Conservation (phyloP, 495 filamentous ascomycete species). For the Corynascus novoguineensis region DNA sequence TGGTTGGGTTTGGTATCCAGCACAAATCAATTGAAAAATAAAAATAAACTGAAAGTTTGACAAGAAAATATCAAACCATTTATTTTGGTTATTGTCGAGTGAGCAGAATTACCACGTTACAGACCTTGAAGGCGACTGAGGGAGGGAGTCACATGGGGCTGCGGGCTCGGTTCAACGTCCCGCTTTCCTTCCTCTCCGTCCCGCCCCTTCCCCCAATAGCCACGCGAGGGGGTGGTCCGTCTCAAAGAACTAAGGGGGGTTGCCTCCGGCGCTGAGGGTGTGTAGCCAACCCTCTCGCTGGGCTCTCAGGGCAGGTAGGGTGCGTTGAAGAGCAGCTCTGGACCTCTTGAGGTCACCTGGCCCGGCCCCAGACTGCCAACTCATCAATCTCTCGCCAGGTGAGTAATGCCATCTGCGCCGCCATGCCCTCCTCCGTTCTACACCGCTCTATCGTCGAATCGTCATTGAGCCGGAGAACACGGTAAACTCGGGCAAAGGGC, state of each 20-base stretch:
- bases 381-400: slow-evolving; percentile 12
- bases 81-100: not conserved
- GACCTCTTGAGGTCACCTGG: slow-evolving; percentile 9
- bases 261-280: slow-evolving; percentile 7
- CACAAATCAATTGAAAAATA: not conserved
- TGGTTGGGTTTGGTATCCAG: no score
- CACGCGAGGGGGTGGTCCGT: no score
- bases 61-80: not conserved
- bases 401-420: slow-evolving; percentile 7
- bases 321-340: not conserved
- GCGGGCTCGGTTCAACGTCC: slow-evolving; percentile 4
- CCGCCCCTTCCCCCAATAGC: slow-evolving; percentile 11
- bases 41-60: not conserved
- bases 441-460: not conserved
- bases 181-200: slow-evolving; percentile 5
- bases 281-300: slow-evolving; percentile 4
- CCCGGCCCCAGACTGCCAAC: slow-evolving; percentile 11
- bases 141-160: slow-evolving; percentile 2
- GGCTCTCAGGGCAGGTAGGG: not conserved
- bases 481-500: not conserved
- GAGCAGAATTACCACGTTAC: not conserved
- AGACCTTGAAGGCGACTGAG: not conserved
- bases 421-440: not conserved
- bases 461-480: not conserved
- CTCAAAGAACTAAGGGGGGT: not conserved